phyloP scores from a whole-genome alignment of 495 filamentous ascomycete genomes.

The Aspergillus sclerotioniger region DNA sequence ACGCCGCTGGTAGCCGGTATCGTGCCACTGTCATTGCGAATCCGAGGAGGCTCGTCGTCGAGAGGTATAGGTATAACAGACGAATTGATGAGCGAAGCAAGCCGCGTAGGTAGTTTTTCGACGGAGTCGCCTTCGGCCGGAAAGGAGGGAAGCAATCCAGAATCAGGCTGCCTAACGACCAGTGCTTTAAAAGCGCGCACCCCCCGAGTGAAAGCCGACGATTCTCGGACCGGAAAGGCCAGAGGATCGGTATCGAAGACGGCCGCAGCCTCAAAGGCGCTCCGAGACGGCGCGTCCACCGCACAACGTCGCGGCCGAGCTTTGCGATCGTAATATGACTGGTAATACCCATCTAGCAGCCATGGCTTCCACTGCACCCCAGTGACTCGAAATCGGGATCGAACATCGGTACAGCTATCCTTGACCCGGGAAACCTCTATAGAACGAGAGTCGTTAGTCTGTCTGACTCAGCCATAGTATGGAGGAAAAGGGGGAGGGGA shows the following conservation, averaged over 20 bases:
- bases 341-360: constrained; percentile 13
- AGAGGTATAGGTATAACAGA: constrained; percentile 14
- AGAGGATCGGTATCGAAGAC: constrained; percentile 23
- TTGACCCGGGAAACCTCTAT: constrained; percentile 18
- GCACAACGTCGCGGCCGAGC: constrained; percentile 12
- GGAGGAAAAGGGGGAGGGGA: background rate
- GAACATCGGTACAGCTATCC: constrained; percentile 18
- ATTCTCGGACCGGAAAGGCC: constrained; percentile 22
- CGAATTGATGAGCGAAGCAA: constrained; percentile 18
- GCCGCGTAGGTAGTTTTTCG: constrained; percentile 11
- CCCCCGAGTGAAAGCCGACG: constrained; percentile 31
- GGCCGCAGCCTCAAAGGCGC: constrained; percentile 21
- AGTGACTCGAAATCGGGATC: constrained; percentile 12
- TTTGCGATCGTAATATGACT: constrained; percentile 9
- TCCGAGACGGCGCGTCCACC: constrained; percentile 14
- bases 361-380: constrained; percentile 18
- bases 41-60: constrained; percentile 6
- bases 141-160: constrained; percentile 26
- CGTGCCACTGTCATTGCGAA: constrained; percentile 6
- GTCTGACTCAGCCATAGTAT: background rate
- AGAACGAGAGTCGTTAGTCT: constrained; percentile 4
- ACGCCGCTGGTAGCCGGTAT: background rate
- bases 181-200: constrained; percentile 37
- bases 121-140: constrained; percentile 21
- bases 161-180: constrained; percentile 31